A percentile compares a stretch with the other conserved stretches of the same genome.
These are phyloP conservation scores for Gnaphalium uliginosum DNA, from an alignment of 129 eudicot genomes.

Conservation along the genomic window DNA sequence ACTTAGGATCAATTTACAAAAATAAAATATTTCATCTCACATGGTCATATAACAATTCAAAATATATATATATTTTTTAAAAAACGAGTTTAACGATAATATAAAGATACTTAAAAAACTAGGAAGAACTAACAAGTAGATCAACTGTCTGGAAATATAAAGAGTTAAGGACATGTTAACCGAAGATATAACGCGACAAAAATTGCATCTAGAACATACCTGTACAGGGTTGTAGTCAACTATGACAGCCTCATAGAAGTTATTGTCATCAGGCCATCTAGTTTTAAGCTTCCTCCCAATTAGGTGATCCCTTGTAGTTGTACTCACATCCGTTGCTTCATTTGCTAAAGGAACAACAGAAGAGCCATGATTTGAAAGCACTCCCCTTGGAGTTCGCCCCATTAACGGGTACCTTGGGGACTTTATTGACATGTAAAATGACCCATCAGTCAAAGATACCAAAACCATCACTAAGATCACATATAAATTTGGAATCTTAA, in stretches of 20 bases:
- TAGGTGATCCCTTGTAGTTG: slow-evolving; percentile 49
- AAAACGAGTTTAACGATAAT: not conserved
- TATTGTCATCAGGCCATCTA: slow-evolving; percentile 90
- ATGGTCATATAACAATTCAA: not conserved
- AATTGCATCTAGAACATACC: slow-evolving; percentile 42
- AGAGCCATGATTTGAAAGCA: slow-evolving; percentile 47
- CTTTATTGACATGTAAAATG: slow-evolving; percentile 32
- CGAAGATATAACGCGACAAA: not conserved
- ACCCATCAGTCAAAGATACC: slow-evolving; percentile 13
- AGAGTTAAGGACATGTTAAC: not conserved
- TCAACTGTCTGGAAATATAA: not conserved
- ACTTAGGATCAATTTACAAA: not conserved
- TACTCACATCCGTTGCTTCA: slow-evolving; percentile 49
- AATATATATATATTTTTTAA: not conserved
- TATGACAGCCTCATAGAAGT: slow-evolving; percentile 87
- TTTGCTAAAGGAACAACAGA: slow-evolving; percentile 40
- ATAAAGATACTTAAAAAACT: not conserved
- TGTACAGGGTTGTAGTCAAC: slow-evolving; percentile 70
- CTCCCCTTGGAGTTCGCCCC: slow-evolving; percentile 47
- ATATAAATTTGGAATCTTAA: slow-evolving; percentile 9
- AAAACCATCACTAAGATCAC: slow-evolving; percentile 12
- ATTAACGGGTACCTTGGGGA: slow-evolving; percentile 48
- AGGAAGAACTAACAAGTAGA: not conserved
- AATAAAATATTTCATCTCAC: not conserved
- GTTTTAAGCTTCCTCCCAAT: slow-evolving; percentile 88